Conservation (phyloP, 768 basidiomycete genomes). For the Naganishia onofrii region DNA sequence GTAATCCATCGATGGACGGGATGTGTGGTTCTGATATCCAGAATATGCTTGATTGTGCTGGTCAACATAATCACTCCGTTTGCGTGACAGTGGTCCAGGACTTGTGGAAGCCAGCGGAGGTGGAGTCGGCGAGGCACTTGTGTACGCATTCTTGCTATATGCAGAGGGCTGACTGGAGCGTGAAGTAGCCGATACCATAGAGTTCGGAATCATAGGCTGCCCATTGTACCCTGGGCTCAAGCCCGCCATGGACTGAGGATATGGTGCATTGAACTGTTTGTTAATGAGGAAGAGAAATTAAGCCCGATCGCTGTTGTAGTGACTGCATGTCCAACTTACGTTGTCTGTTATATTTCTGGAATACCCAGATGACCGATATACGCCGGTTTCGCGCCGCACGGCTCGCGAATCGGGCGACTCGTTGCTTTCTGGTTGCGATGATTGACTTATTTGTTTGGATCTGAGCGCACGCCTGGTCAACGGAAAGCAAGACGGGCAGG, state of each 20-base stretch:
- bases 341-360: constrained; percentile 47
- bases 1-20: constrained; percentile 65
- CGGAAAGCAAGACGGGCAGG: neutral
- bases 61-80: constrained; percentile 74
- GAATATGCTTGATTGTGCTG: constrained; percentile 61
- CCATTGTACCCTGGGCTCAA: constrained; percentile 37
- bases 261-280: constrained; percentile 36
- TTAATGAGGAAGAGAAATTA: constrained; percentile 25
- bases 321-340: constrained; percentile 34
- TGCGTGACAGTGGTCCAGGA: constrained; percentile 68
- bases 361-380: constrained; percentile 48
- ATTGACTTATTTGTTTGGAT: constrained; percentile 9
- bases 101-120: constrained; percentile 85
- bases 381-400: constrained; percentile 43
- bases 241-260: constrained; percentile 49
- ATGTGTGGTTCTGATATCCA: constrained; percentile 37
- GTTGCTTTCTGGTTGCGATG: neutral
- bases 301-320: constrained; percentile 1
- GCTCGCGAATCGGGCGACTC: constrained; percentile 28
- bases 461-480: neutral
- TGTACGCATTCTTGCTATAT: constrained; percentile 54
- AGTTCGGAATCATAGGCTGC: constrained; percentile 55
- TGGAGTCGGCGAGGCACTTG: constrained; percentile 55
- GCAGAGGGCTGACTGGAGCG: constrained; percentile 54
- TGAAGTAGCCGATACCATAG: constrained; percentile 36